Evolutionary conservation across 1,284 basidiomycete genomes (phyloP).

Genomic region (Pascua sp.): DNA sequence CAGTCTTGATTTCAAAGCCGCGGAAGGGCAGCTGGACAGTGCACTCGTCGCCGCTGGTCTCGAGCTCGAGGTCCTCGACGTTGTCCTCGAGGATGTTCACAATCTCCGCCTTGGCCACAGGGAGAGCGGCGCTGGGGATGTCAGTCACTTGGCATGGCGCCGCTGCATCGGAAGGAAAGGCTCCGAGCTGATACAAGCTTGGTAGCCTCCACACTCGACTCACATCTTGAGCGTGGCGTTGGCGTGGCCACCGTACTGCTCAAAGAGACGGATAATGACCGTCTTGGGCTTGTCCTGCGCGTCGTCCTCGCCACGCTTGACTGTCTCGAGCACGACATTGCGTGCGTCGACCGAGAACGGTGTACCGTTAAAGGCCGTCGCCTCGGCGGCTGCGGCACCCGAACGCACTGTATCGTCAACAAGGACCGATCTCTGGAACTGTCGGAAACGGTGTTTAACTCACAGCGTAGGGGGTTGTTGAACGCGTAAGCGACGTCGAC

Average conservation of each 20-base stretch:
- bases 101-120: constrained; percentile 60
- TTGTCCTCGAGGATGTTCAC: constrained; percentile 85
- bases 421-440: too few species aligned
- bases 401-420: not conserved
- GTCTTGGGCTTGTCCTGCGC: constrained; percentile 58
- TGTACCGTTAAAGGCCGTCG: constrained; percentile 2
- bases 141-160: too few species aligned
- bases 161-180: too few species aligned
- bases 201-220: constrained; percentile 9
- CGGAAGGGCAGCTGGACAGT: constrained; percentile 64
- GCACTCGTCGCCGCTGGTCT: not conserved
- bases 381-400: not conserved
- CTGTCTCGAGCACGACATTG: constrained; percentile 85
- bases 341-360: constrained; percentile 66
- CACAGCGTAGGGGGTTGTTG: constrained; percentile 65
- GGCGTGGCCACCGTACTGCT: constrained; percentile 85
- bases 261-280: constrained; percentile 79
- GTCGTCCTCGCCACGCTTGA: constrained; percentile 91
- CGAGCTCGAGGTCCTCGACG: constrained; percentile 52
- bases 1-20: constrained; percentile 80
- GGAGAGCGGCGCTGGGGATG: constrained; percentile 48
- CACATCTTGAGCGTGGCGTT: constrained; percentile 56
- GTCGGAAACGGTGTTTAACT: not conserved
- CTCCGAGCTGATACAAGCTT: too few species aligned
- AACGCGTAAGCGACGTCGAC: constrained; percentile 72